Conservation (phyloP, 176 grass and related monocot genomes). For the Oryza nivara region DNA sequence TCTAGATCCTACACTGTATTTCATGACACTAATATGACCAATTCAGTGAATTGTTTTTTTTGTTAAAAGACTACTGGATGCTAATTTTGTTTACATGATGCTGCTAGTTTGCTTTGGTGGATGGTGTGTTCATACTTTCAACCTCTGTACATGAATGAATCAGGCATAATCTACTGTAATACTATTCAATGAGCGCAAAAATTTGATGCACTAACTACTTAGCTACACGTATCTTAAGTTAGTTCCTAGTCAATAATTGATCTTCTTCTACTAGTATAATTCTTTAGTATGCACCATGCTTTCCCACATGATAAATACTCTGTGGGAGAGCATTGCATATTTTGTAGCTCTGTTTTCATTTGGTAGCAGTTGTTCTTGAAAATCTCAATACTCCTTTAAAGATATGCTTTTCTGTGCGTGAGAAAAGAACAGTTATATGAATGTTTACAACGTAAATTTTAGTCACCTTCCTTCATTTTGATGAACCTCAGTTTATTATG, state of each 20-base stretch:
- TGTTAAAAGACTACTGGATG: neutral
- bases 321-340: too few relatives aligned
- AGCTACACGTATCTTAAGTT: neutral
- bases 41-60: neutral
- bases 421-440: neutral
- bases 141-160: neutral
- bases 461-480: conserved; percentile 3
- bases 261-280: neutral
- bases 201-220: neutral
- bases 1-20: neutral
- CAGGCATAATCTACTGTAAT: neutral
- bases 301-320: neutral
- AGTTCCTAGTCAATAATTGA: neutral
- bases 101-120: neutral
- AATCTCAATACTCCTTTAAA: conserved; percentile 6
- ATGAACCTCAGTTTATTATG: neutral
- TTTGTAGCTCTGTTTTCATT: neutral
- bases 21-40: neutral
- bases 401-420: neutral
- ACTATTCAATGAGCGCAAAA: neutral
- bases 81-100: conserved; percentile 10
- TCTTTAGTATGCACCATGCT: neutral
- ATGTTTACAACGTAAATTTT: neutral
- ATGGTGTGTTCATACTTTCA: conserved; percentile 6
- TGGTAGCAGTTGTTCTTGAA: neutral